phyloP scores from a whole-genome alignment of 2,329 filamentous ascomycete genomes.

The Aspergillus niger region DNA sequence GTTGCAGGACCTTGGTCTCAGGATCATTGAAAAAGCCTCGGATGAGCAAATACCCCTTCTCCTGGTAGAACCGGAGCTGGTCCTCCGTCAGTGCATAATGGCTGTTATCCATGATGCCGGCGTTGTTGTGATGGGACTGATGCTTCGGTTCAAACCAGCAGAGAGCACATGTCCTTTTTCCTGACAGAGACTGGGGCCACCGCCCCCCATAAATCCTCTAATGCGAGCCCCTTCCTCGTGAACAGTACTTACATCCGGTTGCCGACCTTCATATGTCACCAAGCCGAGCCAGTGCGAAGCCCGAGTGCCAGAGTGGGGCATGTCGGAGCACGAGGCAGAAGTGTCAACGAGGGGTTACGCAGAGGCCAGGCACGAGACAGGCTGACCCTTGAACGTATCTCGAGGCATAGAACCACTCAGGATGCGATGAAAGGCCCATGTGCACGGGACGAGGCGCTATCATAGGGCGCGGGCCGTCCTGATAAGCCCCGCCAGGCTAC shows the following conservation, averaged over 20 bases:
- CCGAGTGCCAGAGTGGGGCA: conserved; percentile 4
- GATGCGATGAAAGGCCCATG: not conserved
- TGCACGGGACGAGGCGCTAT: not conserved
- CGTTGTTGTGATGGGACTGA: not conserved
- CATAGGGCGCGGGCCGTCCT: not conserved
- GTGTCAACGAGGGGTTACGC: not conserved
- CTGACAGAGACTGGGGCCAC: not conserved
- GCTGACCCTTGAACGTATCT: not conserved
- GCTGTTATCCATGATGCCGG: conserved; percentile 24
- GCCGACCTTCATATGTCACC: not conserved
- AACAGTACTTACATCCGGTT: not conserved
- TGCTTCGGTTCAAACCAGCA: not conserved
- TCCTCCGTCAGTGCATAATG: conserved; percentile 22
- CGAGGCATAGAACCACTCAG: not conserved
- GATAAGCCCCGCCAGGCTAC: not conserved
- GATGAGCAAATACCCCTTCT: conserved; percentile 34
- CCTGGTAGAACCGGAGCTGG: conserved; percentile 30
- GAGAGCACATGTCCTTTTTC: conserved; percentile 6
- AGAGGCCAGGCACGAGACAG: not conserved
- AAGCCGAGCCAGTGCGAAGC: not conserved
- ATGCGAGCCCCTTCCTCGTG: not conserved
- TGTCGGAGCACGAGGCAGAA: not conserved
- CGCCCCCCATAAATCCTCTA: conserved; percentile 8
- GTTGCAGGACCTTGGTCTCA: conserved; percentile 25
- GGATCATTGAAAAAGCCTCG: conserved; percentile 23